Evolutionary conservation across 345 rosid genomes (phyloP).

Genomic region (Nephelium lappaceum): DNA sequence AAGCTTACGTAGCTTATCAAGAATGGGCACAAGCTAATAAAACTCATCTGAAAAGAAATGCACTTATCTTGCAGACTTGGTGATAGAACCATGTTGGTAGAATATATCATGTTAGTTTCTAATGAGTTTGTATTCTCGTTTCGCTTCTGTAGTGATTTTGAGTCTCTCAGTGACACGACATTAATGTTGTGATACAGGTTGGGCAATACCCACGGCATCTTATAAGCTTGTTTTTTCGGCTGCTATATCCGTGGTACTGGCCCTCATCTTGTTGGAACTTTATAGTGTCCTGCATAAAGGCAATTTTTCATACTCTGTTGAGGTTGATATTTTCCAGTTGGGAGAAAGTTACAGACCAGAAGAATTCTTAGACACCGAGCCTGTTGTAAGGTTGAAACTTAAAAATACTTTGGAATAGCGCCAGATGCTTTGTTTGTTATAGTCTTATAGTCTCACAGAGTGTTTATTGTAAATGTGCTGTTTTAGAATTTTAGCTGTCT

Average conservation of each 20-base stretch:
- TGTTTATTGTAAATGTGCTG: background rate
- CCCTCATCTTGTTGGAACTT: constrained; percentile 98
- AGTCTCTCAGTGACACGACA: background rate
- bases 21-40: background rate
- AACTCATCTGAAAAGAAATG: background rate
- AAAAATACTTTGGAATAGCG: background rate
- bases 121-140: background rate
- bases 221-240: constrained; percentile 90
- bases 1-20: background rate
- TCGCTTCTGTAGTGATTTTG: background rate
- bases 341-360: constrained; percentile 49
- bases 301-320: constrained; percentile 52
- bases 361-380: constrained; percentile 27
- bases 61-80: no score
- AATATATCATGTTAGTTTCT: background rate
- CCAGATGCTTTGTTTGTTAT: background rate
- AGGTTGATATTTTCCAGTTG: constrained; percentile 57
- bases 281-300: constrained; percentile 64
- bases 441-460: background rate
- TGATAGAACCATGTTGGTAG: no score
- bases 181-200: constrained; percentile 55
- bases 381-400: background rate
- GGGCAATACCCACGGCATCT: constrained; percentile 92
- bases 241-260: constrained; percentile 99
- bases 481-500: background rate